Evolutionary conservation across 345 rosid species (phyloP).

Genomic region (Syzygium aromaticum): DNA sequence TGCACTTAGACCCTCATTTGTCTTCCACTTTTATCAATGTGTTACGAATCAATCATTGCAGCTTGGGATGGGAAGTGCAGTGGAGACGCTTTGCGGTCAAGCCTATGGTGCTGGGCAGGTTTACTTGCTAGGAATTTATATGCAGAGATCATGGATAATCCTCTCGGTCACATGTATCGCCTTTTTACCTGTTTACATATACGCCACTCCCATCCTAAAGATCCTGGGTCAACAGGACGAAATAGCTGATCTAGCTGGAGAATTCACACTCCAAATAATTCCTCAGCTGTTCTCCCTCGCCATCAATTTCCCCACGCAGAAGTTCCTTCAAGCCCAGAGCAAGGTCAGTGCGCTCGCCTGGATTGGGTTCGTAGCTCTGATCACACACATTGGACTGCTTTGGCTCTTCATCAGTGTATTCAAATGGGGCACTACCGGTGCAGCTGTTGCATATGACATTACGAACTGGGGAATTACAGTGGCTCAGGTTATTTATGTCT

Average conservation of each 20-base stretch:
- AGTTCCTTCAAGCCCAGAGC: constrained; percentile 83
- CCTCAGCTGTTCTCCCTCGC: constrained; percentile 68
- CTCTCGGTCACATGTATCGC: constrained; percentile 25
- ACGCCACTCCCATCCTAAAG: constrained; percentile 53
- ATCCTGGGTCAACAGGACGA: constrained; percentile 48
- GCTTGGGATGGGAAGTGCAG: constrained; percentile 96
- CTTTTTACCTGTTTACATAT: constrained; percentile 52
- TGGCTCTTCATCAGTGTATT: constrained; percentile 38
- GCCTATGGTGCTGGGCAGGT: constrained; percentile 85
- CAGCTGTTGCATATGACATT: constrained; percentile 54
- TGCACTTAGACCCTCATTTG: not conserved
- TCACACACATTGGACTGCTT: constrained; percentile 29
- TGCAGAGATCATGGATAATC: constrained; percentile 83
- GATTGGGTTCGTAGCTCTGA: constrained; percentile 38
- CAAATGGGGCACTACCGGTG: constrained; percentile 50
- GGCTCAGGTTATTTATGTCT: constrained; percentile 41
- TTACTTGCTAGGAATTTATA: constrained; percentile 60
- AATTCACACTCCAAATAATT: constrained; percentile 34
- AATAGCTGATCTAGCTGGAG: constrained; percentile 51
- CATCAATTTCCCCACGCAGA: constrained; percentile 49
- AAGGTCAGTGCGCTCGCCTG: constrained; percentile 47
- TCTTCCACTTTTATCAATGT: not conserved
- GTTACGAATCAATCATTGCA: constrained; percentile 6
- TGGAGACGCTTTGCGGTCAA: constrained; percentile 87
- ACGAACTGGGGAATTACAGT: constrained; percentile 34